Evolutionary conservation across 352 stramenopile species (phyloP).

Genomic region (Pythium sp.): DNA sequence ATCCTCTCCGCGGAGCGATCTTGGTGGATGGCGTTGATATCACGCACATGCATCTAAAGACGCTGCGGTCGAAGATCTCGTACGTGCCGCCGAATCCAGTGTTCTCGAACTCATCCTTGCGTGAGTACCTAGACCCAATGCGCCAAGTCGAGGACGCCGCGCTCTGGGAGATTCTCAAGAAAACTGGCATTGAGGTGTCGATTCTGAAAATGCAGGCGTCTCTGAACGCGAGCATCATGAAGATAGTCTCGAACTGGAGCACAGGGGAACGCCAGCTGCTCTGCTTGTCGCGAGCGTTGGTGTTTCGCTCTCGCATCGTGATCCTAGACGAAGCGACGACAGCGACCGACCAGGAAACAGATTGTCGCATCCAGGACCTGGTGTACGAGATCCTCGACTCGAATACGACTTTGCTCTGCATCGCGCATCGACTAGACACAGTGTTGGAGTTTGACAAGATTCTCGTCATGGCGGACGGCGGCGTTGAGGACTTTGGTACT

Average conservation of each 20-base stretch:
- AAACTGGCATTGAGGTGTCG: slow-evolving; percentile 42
- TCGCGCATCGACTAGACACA: slow-evolving; percentile 92
- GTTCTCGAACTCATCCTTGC: slow-evolving; percentile 89
- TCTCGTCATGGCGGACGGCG: slow-evolving; percentile 76
- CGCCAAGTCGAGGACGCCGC: slow-evolving; percentile 55
- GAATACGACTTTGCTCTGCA: slow-evolving; percentile 90
- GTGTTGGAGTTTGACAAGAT: slow-evolving; percentile 92
- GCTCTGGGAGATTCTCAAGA: slow-evolving; percentile 41
- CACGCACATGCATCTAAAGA: slow-evolving; percentile 31
- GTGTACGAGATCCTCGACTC: slow-evolving; percentile 86
- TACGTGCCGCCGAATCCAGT: slow-evolving; percentile 91
- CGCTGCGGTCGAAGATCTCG: slow-evolving; percentile 43
- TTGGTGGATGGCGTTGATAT: slow-evolving; percentile 89
- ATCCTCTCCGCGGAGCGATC: slow-evolving; percentile 55
- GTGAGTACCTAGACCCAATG: slow-evolving; percentile 92
- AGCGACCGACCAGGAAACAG: slow-evolving; percentile 67
- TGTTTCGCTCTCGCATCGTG: slow-evolving; percentile 85
- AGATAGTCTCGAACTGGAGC: slow-evolving; percentile 89
- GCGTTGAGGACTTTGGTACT: slow-evolving; percentile 49
- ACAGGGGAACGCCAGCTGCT: slow-evolving; percentile 94
- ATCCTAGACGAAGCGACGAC: slow-evolving; percentile 96
- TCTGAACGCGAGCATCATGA: slow-evolving; percentile 29
- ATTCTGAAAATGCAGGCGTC: slow-evolving; percentile 29
- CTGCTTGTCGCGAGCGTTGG: slow-evolving; percentile 89
- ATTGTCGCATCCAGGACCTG: slow-evolving; percentile 55